Base-by-base conservation (phyloP, 2,329 filamentous ascomycete genomes). In the Exophiala sideris region DNA sequence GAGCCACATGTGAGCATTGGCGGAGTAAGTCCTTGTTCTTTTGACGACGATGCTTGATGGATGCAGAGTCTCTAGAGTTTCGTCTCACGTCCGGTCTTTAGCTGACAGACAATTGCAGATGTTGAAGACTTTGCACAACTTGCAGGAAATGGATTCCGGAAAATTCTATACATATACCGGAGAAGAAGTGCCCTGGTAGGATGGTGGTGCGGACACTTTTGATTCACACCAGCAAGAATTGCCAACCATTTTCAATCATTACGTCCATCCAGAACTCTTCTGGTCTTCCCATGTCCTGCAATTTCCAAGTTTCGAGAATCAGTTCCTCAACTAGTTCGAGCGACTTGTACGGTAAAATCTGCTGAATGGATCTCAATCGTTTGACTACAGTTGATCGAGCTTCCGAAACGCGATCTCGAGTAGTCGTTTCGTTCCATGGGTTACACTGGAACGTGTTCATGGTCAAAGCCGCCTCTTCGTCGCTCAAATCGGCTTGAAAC, bases 1-100 rank as follows among this genome's bases (percentile, higher is more conserved):
- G 67, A 70, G 62, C 63, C 68, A 4, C 51, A 69, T 35, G 66
- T 71, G 42, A 72, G 69, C 56, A 70, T 74, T 49, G 24, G 32
- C n/a, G 60, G 61, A 20, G 48, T 51, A 32, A 51, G 48, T 51
- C 34, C 9, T 35, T 18, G 9, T 6, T 14, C 36, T 40, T 18
- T 38, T 24, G 8, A 20, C 40, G 5, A 35, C 7, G 24, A 5
- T 8, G 24, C 24, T 29, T 8, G 5, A 8, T 29, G 24, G 24
- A 29, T 5, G 24, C 24, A 29, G 24, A 8, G 24, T 29, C 24
- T 8, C 24, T 29, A 5, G 24, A 8, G 24, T 29, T 29, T 29
- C 7, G 24, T 29, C 5, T 5, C 24, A 8, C 16, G 2, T 29
- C 5, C 24, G 5, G 24, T 29, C 7, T 8, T 29, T 5, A 8